phyloP scores from a whole-genome alignment of 495 filamentous ascomycete genomes.

The Cercophora scortea region DNA sequence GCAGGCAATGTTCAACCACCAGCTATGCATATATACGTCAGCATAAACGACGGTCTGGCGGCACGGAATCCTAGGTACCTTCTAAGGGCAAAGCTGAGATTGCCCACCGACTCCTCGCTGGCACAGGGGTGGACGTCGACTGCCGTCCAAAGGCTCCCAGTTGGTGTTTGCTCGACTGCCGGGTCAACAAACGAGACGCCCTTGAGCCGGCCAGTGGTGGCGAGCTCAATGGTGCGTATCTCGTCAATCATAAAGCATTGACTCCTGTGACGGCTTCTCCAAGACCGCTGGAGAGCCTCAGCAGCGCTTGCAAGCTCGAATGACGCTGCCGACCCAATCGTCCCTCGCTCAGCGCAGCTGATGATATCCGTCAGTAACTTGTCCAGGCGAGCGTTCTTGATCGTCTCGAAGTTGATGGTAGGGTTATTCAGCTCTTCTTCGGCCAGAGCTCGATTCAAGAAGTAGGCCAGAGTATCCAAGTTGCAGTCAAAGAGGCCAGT shows the following conservation, averaged over 20 bases:
- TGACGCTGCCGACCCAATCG: conserved; percentile 7
- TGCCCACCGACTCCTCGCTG: conserved; percentile 16
- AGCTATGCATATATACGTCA: conserved; percentile 22
- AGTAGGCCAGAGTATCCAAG: conserved; percentile 17
- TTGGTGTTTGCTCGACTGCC: background rate
- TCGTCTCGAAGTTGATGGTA: conserved; percentile 19
- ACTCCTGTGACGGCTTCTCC: conserved; percentile 29
- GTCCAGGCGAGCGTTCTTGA: conserved; percentile 34
- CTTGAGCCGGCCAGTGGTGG: conserved; percentile 22
- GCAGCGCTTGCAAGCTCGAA: conserved; percentile 16
- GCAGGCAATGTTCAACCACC: conserved; percentile 43
- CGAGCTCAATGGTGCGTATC: conserved; percentile 22
- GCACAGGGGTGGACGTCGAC: conserved; percentile 3
- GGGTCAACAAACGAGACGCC: conserved; percentile 19
- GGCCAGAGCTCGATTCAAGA: conserved; percentile 25
- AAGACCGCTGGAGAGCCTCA: conserved; percentile 25
- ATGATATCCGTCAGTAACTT: conserved; percentile 32
- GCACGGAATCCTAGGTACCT: conserved; percentile 16
- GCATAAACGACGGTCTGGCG: background rate
- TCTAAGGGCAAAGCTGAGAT: conserved; percentile 18
- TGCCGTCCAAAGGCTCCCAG: conserved; percentile 19
- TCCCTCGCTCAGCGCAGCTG: conserved; percentile 7
- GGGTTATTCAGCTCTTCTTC: conserved; percentile 17
- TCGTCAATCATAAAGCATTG: conserved; percentile 35
- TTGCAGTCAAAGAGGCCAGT: conserved; percentile 11